Evolutionary conservation across 208 protist genomes (phyloP).

Genomic region (Leishmania lainsoni): DNA sequence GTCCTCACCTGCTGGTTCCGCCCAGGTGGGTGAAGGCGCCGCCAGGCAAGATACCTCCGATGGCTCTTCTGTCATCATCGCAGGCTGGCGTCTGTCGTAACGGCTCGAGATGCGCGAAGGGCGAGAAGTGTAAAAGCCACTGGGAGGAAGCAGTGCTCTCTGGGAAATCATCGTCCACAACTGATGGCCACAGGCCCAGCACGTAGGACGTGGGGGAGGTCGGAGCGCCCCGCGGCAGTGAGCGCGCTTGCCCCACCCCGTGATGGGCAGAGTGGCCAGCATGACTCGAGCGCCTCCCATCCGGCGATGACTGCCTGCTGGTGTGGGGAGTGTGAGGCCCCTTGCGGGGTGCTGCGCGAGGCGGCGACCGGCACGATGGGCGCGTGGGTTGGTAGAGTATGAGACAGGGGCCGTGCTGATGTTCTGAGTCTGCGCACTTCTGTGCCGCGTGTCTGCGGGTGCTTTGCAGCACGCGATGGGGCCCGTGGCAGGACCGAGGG

Average conservation of each 20-base stretch:
- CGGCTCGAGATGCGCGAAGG: background rate
- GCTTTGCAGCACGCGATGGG: too few relatives aligned
- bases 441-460: too few relatives aligned
- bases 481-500: too few relatives aligned
- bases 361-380: background rate
- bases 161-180: background rate
- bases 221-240: background rate
- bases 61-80: background rate
- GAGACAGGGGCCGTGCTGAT: too few relatives aligned
- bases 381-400: too few relatives aligned
- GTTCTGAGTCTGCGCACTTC: background rate
- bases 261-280: too few relatives aligned
- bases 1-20: background rate
- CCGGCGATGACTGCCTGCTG: background rate
- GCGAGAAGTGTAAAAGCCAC: background rate
- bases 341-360: background rate
- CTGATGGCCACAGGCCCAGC: background rate
- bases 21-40: background rate
- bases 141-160: background rate
- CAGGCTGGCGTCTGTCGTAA: slow-evolving; percentile 8
- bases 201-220: background rate
- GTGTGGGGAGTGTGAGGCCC: background rate
- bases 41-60: background rate
- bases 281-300: background rate
- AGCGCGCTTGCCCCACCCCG: background rate